Evolutionary conservation across 352 stramenopile genomes (phyloP), one percentile per base, ranked within the genome.

Genomic region (Pythium dissimile): DNA sequence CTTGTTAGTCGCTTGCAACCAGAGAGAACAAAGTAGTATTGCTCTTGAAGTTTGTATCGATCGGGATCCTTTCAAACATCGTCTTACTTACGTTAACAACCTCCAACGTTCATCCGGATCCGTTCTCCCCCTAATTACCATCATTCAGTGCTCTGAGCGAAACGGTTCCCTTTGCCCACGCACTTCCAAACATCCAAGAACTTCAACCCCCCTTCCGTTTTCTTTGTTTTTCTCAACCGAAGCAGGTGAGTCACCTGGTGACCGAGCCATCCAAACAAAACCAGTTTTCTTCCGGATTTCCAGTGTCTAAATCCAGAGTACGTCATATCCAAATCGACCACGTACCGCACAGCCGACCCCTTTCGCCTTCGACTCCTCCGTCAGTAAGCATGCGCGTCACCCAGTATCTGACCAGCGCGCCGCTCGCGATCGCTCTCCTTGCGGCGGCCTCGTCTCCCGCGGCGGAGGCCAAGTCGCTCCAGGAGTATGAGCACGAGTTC

Each of bases 401-500:
- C n/a, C n/a, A n/a, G n/a, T n/a, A n/a, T n/a, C n/a, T n/a, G n/a
- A n/a, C n/a, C n/a, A n/a, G n/a, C n/a, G n/a, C n/a, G n/a, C n/a
- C n/a, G 1, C 27, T 34, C 15, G 20, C 51, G 1, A 47, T 67
- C 10, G 41, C 59, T 31, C 41, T 58, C 26, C 55, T 71, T 20
- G 43, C 82, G 41, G 59, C 66, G 57, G 63, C 79, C 15, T 42
- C 55, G 16, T 49, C 67, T 32, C 50, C 68, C 8, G 27, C 35
- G n/a, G 45, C 51, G 16, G 35, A 64, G 23, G 69, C 71, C 54
- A 88, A 92, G 69, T 47, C 43, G 42, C 43, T 77, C 15, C 50
- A 72, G 30, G 53, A 92, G 56, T 92, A 92, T 59, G 80, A 92
- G 63, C 62, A 45, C 53, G 77, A 90, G 62, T 92, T 92, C 57